Evolutionary conservation across 1,139 yeast genomes (phyloP), one percentile per base, ranked within the genome.

Genomic region (Yamadazyma atlantica): DNA sequence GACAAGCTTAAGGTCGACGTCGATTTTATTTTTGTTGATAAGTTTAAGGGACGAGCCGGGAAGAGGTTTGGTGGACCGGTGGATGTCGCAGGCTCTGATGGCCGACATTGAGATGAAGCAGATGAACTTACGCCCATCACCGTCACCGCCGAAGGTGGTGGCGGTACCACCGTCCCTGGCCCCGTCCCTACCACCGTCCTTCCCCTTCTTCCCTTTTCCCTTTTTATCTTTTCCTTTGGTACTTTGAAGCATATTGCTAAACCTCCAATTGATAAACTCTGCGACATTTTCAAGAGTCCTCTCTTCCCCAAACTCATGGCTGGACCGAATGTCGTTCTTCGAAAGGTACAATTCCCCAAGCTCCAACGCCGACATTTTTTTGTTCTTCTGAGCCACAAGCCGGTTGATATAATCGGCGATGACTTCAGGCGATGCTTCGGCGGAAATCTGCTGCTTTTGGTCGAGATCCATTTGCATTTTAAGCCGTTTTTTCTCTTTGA

Each of bases 21-120:
- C 66, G 29, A 82, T 54, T 46, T 80, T 77, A 55, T 85, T 84
- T 58, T 84, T 85, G 50, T 78, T 75, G 52, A 84, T 84, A 31
- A 84, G 57, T 53, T 83, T 84, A 38, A 83, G 45, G 2, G 87
- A 77, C 0, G 83, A 75, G 8, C 82, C 80, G 4, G 69, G 62
- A 24, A 80, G 50, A 21, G 68, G 69, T 47, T 75, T 71, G 9
- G 82, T 74, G 1, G 82, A 80, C 39, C 92, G 68, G 52, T 78
- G 79, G 2, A 82, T 70, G 50, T 84, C 90, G 60, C 92, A 84
- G 1, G 84, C 87, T 41, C 92, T 67, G 17, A 83, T 60, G 1
- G 90, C 90, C 0, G 89, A 82, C 71, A 78, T 73, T 4, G 86
- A 75, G 13, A 85, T 57, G 2, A 83, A 62, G n/a, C 83, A 66